Evolutionary conservation across 345 rosid genomes (phyloP).

Genomic region (Triadica sebifera): DNA sequence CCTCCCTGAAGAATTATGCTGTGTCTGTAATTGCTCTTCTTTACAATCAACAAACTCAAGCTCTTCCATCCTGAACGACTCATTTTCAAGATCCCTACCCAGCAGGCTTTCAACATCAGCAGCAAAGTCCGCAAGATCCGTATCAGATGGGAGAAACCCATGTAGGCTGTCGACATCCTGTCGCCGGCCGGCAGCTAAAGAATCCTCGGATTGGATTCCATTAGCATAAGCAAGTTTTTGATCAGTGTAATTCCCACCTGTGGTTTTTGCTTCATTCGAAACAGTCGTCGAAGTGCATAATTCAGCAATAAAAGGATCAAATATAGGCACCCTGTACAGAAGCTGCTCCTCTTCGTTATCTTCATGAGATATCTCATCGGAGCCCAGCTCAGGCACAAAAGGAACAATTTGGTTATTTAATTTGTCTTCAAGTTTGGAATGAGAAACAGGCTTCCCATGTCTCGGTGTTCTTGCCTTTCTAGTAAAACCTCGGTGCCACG

Average conservation of each 20-base stretch:
- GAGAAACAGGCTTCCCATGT: constrained; percentile 29
- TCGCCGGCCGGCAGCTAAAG: neutral
- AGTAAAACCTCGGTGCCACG: constrained; percentile 83
- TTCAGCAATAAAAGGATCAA: constrained; percentile 57
- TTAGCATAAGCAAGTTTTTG: neutral
- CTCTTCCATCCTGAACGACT: constrained; percentile 70
- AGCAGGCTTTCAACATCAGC: constrained; percentile 86
- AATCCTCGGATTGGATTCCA: constrained; percentile 24
- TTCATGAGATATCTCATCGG: constrained; percentile 52
- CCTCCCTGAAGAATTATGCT: neutral
- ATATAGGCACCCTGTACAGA: constrained; percentile 79
- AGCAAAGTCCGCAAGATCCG: constrained; percentile 84
- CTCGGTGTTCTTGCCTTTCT: constrained; percentile 86
- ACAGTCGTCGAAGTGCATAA: constrained; percentile 37
- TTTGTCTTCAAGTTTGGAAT: constrained; percentile 8
- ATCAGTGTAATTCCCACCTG: neutral
- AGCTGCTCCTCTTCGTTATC: constrained; percentile 67
- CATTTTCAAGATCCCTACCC: constrained; percentile 65
- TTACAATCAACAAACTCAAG: constrained; percentile 51
- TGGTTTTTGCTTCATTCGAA: constrained; percentile 25
- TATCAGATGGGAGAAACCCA: constrained; percentile 68
- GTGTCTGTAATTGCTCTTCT: constrained; percentile 22
- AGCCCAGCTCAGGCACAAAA: constrained; percentile 71
- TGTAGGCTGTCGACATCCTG: constrained; percentile 28
- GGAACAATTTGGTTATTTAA: constrained; percentile 25